A percentile compares a stretch with the other conserved stretches of the same genome.
Evolutionary conservation across 495 filamentous ascomycete genomes (phyloP).

Genomic region (Parmelia sp.): DNA sequence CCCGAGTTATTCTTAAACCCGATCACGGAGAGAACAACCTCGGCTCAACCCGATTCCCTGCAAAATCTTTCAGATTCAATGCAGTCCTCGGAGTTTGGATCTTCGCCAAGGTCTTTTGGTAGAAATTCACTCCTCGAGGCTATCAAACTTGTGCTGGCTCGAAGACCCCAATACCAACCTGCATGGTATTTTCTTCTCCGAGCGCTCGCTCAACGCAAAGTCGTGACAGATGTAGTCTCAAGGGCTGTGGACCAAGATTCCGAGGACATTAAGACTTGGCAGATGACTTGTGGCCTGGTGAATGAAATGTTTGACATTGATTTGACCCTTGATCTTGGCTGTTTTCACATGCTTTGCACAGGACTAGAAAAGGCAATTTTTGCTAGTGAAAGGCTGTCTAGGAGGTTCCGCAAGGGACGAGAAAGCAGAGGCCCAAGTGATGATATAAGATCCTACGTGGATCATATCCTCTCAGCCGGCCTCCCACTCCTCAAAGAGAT

Average conservation of each 20-base stretch:
- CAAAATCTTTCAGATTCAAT: background rate
- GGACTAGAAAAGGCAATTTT: conserved; percentile 39
- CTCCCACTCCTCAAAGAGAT: conserved; percentile 14
- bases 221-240: conserved; percentile 4
- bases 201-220: background rate
- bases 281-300: conserved; percentile 17
- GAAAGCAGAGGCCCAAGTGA: background rate
- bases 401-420: background rate
- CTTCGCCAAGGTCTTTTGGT: conserved; percentile 8
- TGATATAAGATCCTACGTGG: background rate
- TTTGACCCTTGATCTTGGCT: conserved; percentile 37
- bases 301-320: conserved; percentile 37
- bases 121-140: conserved; percentile 40
- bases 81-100: no score
- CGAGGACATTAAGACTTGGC: conserved; percentile 21
- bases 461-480: conserved; percentile 10
- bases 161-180: conserved; percentile 31
- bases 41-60: background rate
- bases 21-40: background rate
- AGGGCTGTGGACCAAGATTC: conserved; percentile 8
- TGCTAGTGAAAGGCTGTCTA: conserved; percentile 19
- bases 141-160: conserved; percentile 35
- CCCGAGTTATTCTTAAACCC: background rate
- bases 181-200: conserved; percentile 34
- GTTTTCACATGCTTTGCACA: conserved; percentile 43